Base-by-base conservation (phyloP, 331 rosid species). In the Phaseolus coccineus region DNA sequence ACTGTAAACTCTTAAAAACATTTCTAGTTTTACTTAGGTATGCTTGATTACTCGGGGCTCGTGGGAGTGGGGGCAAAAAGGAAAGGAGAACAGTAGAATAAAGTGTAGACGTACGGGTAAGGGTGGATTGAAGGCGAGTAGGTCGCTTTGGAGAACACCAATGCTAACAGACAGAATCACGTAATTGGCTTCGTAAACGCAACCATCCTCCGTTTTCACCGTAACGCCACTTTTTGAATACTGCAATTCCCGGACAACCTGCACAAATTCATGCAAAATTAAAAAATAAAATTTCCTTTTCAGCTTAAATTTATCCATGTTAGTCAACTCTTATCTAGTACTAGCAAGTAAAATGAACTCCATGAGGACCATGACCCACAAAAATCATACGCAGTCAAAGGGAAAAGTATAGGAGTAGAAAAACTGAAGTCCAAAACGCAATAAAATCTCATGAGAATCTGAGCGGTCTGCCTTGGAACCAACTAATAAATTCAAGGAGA, bases 141-240 rank as follows among this genome's bases (percentile, higher is more conserved):
- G 96, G 74, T 93, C 84, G 77, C 97, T 96, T 86, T 96, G 93
- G 81, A 96, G 99, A 77, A 96, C 99, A 39, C 99, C 99, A 59
- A 96, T 93, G 80, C 99, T 96, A 70, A 87, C 99, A 2, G 99
- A 93, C 84, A 91, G 85, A 89, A 96, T 80, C 64, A 96, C 86
- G 84, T 96, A 96, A 84, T 84, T 82, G 65, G 97, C 98, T 80
- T 90, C 90, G 87, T 89, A 90, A 83, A 87, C 76, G 76, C 78
- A 89, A 64, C 98, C 98, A 85, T 93, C 99, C 85, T 96, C 99
- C 71, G 98, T 93, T 87, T 6, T 84, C 71, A 91, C 97, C 64
- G 78, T 84, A 77, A 90, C 91, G 63, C 99, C 96, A 83, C 78
- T 89, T 77, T 91, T 93, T 87, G 93, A 96, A 79, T 93, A 93